Evolutionary conservation across 2,329 filamentous ascomycete genomes (phyloP).

Genomic region (Rutstroemia sp.): DNA sequence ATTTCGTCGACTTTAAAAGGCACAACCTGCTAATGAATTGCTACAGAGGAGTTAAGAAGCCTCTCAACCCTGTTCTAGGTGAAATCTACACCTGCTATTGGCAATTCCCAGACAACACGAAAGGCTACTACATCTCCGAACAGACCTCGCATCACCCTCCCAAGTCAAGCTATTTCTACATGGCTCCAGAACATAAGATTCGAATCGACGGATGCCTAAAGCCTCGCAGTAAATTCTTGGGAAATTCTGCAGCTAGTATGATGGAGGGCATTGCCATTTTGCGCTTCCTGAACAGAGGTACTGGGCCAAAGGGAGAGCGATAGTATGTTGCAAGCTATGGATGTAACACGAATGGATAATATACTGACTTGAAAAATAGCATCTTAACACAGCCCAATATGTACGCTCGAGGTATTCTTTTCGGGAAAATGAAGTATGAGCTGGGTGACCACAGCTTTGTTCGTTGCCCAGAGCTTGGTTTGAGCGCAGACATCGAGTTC

Average conservation of each 20-base stretch:
- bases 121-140: constrained; percentile 92
- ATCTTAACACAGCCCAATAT: constrained; percentile 97
- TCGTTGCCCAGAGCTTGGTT: constrained; percentile 77
- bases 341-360: not conserved
- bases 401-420: constrained; percentile 94
- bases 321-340: constrained; percentile 39
- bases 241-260: constrained; percentile 93
- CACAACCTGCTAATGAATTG: not conserved
- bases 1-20: not conserved
- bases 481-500: constrained; percentile 91
- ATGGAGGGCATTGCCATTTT: constrained; percentile 96
- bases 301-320: constrained; percentile 64
- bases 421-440: constrained; percentile 99
- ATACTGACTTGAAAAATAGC: constrained; percentile 12
- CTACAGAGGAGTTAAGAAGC: constrained; percentile 88
- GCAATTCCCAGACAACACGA: constrained; percentile 78
- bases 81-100: constrained; percentile 95
- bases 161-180: constrained; percentile 98
- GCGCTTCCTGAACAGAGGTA: constrained; percentile 70
- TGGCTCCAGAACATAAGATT: constrained; percentile 89
- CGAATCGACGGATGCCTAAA: constrained; percentile 94
- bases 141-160: constrained; percentile 98
- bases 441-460: constrained; percentile 94
- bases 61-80: constrained; percentile 90
- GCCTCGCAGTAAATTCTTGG: constrained; percentile 87